Conservation (phyloP, 1,284 basidiomycete species). For the Flammula alnicola region DNA sequence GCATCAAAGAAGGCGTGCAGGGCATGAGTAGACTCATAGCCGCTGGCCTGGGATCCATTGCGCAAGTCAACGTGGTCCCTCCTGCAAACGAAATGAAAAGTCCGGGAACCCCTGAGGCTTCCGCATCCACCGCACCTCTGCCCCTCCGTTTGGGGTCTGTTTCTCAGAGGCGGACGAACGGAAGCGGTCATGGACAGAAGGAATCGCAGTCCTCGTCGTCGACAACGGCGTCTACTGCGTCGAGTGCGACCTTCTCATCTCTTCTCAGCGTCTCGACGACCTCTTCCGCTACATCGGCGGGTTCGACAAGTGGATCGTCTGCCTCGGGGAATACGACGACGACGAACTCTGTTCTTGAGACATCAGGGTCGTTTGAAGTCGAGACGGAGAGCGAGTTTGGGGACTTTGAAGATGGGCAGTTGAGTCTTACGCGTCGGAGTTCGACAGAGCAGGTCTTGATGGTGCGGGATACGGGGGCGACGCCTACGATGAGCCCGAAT, state of each 20-base stretch:
- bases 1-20: slow-evolving; percentile 69
- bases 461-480: slow-evolving; percentile 48
- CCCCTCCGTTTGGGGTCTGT: slow-evolving; percentile 1
- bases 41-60: slow-evolving; percentile 42
- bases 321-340: slow-evolving; percentile 6
- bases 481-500: slow-evolving; percentile 48
- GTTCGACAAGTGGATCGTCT: slow-evolving; percentile 16
- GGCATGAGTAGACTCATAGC: slow-evolving; percentile 56
- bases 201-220: slow-evolving; percentile 26
- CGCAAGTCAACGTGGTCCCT: slow-evolving; percentile 19
- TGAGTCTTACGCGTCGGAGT: slow-evolving; percentile 1
- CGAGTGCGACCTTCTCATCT: slow-evolving; percentile 17
- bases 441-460: slow-evolving; percentile 33
- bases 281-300: slow-evolving; percentile 19
- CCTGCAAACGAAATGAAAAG: slow-evolving; percentile 27
- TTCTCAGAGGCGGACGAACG: slow-evolving; percentile 1
- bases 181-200: slow-evolving; percentile 22
- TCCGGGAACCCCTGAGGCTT: neutral
- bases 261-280: slow-evolving; percentile 14
- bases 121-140: neutral
- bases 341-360: too few species aligned
- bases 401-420: slow-evolving; percentile 16
- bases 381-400: slow-evolving; percentile 24
- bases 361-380: slow-evolving; percentile 2
- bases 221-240: slow-evolving; percentile 13